Percentiles rank a stretch among this genome's conserved stretches.
phyloP scores from a whole-genome alignment of 306 rosid species.

The Lathyrus oleraceus region DNA sequence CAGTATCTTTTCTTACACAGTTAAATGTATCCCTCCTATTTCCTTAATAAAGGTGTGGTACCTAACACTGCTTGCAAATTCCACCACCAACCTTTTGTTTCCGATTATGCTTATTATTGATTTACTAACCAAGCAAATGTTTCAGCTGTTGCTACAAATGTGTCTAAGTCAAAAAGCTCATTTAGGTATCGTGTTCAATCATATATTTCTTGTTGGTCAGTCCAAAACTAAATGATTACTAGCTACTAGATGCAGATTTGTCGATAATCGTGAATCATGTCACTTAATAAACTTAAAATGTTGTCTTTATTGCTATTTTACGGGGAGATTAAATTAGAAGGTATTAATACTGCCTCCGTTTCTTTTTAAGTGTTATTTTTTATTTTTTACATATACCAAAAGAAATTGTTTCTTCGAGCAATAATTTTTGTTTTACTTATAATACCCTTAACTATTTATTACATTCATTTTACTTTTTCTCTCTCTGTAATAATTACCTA shows the following conservation, averaged over 20 bases:
- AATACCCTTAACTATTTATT: too few relatives aligned
- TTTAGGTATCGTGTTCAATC: constrained; percentile 35
- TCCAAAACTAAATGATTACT: constrained; percentile 27
- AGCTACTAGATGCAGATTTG: constrained; percentile 17
- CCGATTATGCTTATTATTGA: constrained; percentile 8
- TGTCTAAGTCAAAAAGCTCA: constrained; percentile 6
- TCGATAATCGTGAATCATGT: constrained; percentile 17
- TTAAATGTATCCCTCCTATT: constrained; percentile 13
- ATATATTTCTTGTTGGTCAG: background rate
- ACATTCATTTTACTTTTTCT: too few relatives aligned
- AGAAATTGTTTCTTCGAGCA: too few relatives aligned
- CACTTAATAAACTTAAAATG: constrained; percentile 26
- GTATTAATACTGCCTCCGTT: too few relatives aligned
- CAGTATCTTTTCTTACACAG: constrained; percentile 28
- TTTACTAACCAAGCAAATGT: constrained; percentile 15
- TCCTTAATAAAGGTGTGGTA: constrained; percentile 25
- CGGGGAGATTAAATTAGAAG: constrained; percentile 14
- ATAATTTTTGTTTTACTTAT: too few relatives aligned
- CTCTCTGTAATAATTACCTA: too few relatives aligned
- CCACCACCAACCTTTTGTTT: constrained; percentile 7
- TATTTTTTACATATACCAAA: too few relatives aligned
- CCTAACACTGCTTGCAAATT: constrained; percentile 32
- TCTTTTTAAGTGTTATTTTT: too few relatives aligned
- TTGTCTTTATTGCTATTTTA: constrained; percentile 30
- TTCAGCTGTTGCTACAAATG: background rate